phyloP scores from a whole-genome alignment of 345 rosid genomes.

The Erucastrum elatum region DNA sequence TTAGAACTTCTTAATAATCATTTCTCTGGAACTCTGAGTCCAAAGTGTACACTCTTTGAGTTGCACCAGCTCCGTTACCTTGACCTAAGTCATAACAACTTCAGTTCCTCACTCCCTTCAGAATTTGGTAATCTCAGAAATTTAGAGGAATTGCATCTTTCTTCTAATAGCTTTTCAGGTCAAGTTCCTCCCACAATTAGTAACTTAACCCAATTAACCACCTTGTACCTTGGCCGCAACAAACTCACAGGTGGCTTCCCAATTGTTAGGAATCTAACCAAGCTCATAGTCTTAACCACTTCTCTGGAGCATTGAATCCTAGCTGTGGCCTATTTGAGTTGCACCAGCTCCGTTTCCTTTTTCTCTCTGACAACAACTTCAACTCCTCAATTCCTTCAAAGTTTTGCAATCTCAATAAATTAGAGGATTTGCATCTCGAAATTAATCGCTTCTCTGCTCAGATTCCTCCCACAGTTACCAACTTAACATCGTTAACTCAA shows the following conservation, averaged over 20 bases:
- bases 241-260: too few species aligned
- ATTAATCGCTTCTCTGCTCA: not conserved
- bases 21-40: not conserved
- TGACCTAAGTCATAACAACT: not conserved
- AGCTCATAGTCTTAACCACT: not conserved
- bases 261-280: too few species aligned
- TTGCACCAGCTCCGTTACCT: not conserved
- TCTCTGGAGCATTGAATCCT: not conserved
- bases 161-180: not conserved
- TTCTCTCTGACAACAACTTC: not conserved
- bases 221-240: too few species aligned
- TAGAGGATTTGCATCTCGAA: not conserved
- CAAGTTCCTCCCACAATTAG: slow-evolving; percentile 24
- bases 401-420: not conserved
- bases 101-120: slow-evolving; percentile 7
- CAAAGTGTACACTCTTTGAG: slow-evolving; percentile 1
- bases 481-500: not conserved
- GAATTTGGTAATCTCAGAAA: not conserved
- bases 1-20: not conserved
- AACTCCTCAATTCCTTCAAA: not conserved
- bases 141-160: not conserved
- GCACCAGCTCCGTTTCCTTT: not conserved
- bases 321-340: not conserved
- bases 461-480: not conserved
- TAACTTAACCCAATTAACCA: not conserved